Base-by-base conservation (phyloP, 208 protist species). In the Acanthamoeba lugdunensis region DNA sequence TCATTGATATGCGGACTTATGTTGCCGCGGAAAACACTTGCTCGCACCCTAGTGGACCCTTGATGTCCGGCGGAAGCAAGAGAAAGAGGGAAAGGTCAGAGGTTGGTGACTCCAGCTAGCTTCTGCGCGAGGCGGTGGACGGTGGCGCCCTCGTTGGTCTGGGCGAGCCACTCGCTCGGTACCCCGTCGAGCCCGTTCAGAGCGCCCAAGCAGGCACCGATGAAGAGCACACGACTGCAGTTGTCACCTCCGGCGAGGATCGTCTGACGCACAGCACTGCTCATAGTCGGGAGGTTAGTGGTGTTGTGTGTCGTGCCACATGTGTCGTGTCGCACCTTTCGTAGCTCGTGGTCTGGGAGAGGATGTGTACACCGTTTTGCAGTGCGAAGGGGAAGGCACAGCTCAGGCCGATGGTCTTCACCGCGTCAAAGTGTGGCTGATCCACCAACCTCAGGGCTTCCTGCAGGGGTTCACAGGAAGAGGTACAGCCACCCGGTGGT, bases 171-270 rank as follows among this genome's bases (percentile, higher is more conserved):
- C 73, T 52, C 73, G 13, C 45, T 23, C 23, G 73, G 73, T 28
- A 82, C 25, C 52, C 37, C 73, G 28, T 52, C 45, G 28, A 82
- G 1, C 28, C 73, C 73, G 25, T 52, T 9, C 28, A 82, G 28
- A 52, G 73, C 73, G 16, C 73, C 73, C 30, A 82, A 30, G 25
- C 73, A 82, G 25, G 73, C 73, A 50, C 73, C 73, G 73, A 82
- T 82, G 73, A 82, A 82, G 30, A 82, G 33, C 30, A 82, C 30
- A 9, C 73, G 73, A 30, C 73, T 82, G 73, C 73, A 82, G 73
- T 82, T 82, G 73, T 82, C 73, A n/a, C 73, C 73, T 14, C 73
- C 73, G 1, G 73, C 73, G 1, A 82, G 73, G 33, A 82, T 82
- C 0, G 30, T 82, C 73, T 82, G 73, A 7, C 73, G 73, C 73